phyloP scores from a whole-genome alignment of 1,139 yeast species.

The Zygotorulaspora mrakii region DNA sequence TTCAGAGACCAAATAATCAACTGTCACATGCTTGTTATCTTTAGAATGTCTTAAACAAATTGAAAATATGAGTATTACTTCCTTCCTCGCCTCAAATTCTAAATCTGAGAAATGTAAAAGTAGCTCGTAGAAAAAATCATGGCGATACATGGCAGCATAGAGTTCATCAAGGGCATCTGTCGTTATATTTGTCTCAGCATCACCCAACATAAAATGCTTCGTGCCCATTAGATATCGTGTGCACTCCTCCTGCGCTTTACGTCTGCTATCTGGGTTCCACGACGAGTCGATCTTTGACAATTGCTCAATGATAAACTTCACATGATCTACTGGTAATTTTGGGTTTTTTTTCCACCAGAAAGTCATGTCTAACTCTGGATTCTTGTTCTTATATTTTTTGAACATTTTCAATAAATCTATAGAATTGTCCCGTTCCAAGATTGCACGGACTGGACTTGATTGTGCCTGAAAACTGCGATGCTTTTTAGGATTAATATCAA shows the following conservation, averaged over 20 bases:
- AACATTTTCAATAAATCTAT: constrained; percentile 26
- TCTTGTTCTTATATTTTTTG: constrained; percentile 32
- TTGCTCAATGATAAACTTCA: constrained; percentile 70
- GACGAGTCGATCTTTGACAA: constrained; percentile 56
- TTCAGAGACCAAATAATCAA: constrained; percentile 68
- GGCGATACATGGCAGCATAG: constrained; percentile 39
- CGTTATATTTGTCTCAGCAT: constrained; percentile 60
- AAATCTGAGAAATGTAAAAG: constrained; percentile 56
- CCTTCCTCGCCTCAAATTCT: constrained; percentile 88
- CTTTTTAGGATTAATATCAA: too few relatives aligned
- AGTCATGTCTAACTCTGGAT: constrained; percentile 54
- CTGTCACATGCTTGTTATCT: constrained; percentile 78
- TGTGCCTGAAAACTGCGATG: too few relatives aligned
- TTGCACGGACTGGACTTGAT: too few relatives aligned
- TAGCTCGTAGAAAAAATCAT: constrained; percentile 64
- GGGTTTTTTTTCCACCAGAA: constrained; percentile 88
- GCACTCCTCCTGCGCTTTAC: constrained; percentile 72
- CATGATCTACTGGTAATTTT: constrained; percentile 84
- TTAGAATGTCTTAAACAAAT: constrained; percentile 76
- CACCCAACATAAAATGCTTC: constrained; percentile 69
- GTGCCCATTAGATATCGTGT: constrained; percentile 64
- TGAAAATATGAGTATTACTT: constrained; percentile 68
- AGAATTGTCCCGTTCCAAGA: too few relatives aligned
- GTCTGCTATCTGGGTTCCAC: constrained; percentile 46
- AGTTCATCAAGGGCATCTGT: constrained; percentile 72